Base-by-base conservation (phyloP, 192 early-diverging fungal genomes). In the Coemansia sp. region DNA sequence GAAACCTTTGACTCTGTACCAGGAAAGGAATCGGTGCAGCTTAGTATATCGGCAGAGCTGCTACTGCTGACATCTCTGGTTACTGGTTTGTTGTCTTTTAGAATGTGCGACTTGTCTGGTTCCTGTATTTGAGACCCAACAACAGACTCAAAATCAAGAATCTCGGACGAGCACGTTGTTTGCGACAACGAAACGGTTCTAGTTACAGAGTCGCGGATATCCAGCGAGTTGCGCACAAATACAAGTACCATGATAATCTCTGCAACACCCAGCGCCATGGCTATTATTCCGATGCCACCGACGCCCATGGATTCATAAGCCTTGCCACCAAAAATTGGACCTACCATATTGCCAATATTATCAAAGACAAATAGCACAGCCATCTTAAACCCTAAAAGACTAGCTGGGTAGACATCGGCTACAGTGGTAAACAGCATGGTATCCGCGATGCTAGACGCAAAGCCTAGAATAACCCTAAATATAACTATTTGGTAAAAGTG, bases 341-440 rank as follows among this genome's bases (percentile, higher is more conserved):
- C 78, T 16, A 81, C 33, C 78, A 81, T 81, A 31, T 81, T 76
- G 58, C 78, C 78, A 29, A 81, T 34, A 16, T 81, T 75, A 67
- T 81, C 78, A 60, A 81, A 81, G 10, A 76, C 70, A 67, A 81
- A 81, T 1, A 81, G 61, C 2, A 81, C 51, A 0, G 78, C 66
- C 70, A 76, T 81, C 28, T 76, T 75, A 14, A 76, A 63, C 8
- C 78, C 78, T 12, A 81, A 73, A 14, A 81, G 64, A 20, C 72
- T 70, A 0, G 78, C 70, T 0, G 78, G 78, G 32, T 81, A 81
- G 29, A 81, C 78, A 38, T 81, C 78, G 33, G 78, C 78, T 17
- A 81, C 78, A 16, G 73, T 73, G 5, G 78, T 76, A 62, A 76
- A 81, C 18, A 81, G 70, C 73, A 81, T 81, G 0, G 73, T 76